Percentiles rank a stretch among this genome's conserved stretches.
Evolutionary conservation across 805 yeast genomes (phyloP).

Genomic region (Pichia ethanolica): DNA sequence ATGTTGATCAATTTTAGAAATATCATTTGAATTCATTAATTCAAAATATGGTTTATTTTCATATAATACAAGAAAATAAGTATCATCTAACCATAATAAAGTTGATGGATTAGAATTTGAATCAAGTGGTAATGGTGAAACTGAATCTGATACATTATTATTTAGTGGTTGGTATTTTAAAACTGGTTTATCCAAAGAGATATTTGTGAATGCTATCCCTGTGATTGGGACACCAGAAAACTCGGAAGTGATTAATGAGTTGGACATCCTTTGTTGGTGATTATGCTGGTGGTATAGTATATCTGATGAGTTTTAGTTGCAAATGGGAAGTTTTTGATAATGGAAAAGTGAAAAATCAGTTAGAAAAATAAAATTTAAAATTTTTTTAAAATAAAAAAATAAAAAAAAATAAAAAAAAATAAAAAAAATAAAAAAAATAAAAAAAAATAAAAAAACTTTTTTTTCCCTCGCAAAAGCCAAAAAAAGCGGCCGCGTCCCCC

Average conservation of each 20-base stretch:
- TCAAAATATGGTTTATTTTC: constrained; percentile 7
- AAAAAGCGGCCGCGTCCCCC: not conserved
- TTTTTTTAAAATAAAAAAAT: too few species aligned
- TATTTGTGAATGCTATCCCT: constrained; percentile 6
- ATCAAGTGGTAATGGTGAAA: constrained; percentile 3
- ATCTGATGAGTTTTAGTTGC: too few species aligned
- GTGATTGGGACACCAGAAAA: constrained; percentile 1
- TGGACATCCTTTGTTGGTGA: not conserved
- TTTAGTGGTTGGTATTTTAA: constrained; percentile 7
- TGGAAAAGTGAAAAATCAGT: too few species aligned
- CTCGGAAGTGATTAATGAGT: constrained; percentile 3
- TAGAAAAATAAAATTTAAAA: too few species aligned
- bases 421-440: not conserved
- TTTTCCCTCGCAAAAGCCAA: not conserved
- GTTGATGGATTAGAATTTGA: not conserved
- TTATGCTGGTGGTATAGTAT: too few species aligned
- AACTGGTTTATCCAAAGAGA: constrained; percentile 7
- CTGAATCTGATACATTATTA: not conserved
- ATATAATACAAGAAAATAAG: constrained; percentile 3
- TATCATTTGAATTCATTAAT: constrained; percentile 1
- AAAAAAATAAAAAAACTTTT: not conserved
- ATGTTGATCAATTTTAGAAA: constrained; percentile 1
- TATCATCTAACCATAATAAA: constrained; percentile 3
- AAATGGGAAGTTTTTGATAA: too few species aligned
- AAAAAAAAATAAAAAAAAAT: not conserved